phyloP scores from a whole-genome alignment of 345 rosid genomes.

The Brassica napus region DNA sequence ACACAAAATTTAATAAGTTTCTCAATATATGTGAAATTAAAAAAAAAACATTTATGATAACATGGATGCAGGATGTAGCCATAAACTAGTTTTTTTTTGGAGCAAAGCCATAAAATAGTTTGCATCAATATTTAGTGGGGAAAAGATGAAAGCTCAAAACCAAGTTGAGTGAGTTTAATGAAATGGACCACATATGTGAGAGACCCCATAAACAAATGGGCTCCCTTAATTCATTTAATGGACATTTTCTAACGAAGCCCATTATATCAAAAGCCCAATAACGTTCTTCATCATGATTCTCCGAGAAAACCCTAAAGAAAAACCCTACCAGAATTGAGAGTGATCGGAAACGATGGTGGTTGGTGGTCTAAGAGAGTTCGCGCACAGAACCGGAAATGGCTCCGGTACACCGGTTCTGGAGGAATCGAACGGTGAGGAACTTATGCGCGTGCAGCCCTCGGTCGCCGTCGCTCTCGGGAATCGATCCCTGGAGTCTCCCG shows the following conservation, averaged over 20 bases:
- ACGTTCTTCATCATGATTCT: not conserved
- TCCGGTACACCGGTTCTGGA: slow-evolving; percentile 70
- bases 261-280: not conserved
- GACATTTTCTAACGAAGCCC: not conserved
- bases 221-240: not conserved
- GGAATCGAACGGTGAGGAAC: slow-evolving; percentile 66
- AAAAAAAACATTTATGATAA: not conserved
- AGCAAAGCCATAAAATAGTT: not conserved
- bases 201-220: not conserved
- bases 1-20: not conserved
- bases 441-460: slow-evolving; percentile 65
- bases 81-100: too few species aligned
- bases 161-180: not conserved
- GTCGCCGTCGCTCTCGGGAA: slow-evolving; percentile 76
- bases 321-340: slow-evolving; percentile 8
- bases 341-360: slow-evolving; percentile 52
- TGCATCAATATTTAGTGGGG: not conserved
- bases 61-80: not conserved
- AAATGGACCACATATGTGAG: not conserved
- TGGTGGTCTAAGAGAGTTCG: slow-evolving; percentile 81
- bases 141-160: not conserved
- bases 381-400: slow-evolving; percentile 53
- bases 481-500: slow-evolving; percentile 64
- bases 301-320: slow-evolving; percentile 33
- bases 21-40: not conserved